Conservation (phyloP, 2,329 filamentous ascomycete species). For the Paraphoma sp. region DNA sequence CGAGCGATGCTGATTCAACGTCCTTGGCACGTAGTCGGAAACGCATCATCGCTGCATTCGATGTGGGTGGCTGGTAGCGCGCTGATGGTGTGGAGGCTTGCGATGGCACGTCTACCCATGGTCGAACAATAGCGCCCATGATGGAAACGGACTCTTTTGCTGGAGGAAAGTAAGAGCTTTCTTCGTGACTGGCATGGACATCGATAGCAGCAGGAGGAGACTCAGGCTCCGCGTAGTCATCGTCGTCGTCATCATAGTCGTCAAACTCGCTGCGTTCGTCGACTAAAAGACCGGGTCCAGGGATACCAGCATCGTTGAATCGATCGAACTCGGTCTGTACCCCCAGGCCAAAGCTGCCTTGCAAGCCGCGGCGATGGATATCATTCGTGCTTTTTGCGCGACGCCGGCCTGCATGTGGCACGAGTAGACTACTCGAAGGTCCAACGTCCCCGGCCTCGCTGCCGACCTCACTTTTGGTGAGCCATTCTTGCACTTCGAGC, state of each 20-base stretch:
- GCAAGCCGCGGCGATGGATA: constrained; percentile 30
- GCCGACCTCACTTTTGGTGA: constrained; percentile 54
- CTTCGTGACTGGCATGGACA: constrained; percentile 28
- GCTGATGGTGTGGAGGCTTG: constrained; percentile 39
- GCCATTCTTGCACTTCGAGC: constrained; percentile 61
- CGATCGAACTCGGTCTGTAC: constrained; percentile 37
- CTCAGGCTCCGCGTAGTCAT: constrained; percentile 37
- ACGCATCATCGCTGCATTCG: constrained; percentile 62
- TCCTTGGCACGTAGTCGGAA: constrained; percentile 59
- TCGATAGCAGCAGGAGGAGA: constrained; percentile 46
- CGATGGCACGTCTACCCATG: constrained; percentile 58
- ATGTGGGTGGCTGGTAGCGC: constrained; percentile 58
- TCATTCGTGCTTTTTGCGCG: constrained; percentile 58
- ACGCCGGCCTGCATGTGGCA: constrained; percentile 43
- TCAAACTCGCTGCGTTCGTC: constrained; percentile 48
- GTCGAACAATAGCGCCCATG: constrained; percentile 41
- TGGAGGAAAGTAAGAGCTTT: constrained; percentile 41
- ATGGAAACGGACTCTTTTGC: constrained; percentile 25
- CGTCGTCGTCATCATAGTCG: constrained; percentile 45
- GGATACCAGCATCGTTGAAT: constrained; percentile 51
- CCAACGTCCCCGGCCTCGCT: constrained; percentile 54
- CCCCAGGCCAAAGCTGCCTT: constrained; percentile 37
- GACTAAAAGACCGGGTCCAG: constrained; percentile 58
- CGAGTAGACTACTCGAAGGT: constrained; percentile 32
- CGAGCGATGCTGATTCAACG: constrained; percentile 61